Conservation (phyloP, 1,284 basidiomycete genomes). For the Ceratorhiza oryzae-sativae region DNA sequence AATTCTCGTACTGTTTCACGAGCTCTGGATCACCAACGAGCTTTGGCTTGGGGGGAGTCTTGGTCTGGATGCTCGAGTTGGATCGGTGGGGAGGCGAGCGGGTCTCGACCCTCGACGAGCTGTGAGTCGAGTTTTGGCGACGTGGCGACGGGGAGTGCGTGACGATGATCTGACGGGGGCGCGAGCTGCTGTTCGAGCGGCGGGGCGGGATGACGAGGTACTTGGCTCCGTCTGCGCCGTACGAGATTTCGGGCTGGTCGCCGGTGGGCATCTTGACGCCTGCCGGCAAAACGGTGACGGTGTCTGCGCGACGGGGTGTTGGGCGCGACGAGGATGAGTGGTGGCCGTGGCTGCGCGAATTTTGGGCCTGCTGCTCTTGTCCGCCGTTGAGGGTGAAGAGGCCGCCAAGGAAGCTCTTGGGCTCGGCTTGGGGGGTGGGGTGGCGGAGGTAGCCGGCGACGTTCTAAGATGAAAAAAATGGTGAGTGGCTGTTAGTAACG, state of each 20-base stretch:
- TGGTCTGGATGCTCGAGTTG: slow-evolving; percentile 19
- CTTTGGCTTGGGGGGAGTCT: slow-evolving; percentile 5
- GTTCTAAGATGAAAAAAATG: slow-evolving; percentile 12
- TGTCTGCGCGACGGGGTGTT: slow-evolving; percentile 16
- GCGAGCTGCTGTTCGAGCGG: slow-evolving; percentile 31
- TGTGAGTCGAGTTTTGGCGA: slow-evolving; percentile 25
- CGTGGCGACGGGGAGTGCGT: slow-evolving; percentile 1
- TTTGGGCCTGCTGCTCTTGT: not conserved
- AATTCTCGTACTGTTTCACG: slow-evolving; percentile 38
- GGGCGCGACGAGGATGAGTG: slow-evolving; percentile 16
- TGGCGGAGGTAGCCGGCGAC: slow-evolving; percentile 4
- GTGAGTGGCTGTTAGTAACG: slow-evolving; percentile 4
- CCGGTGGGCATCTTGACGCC: slow-evolving; percentile 32
- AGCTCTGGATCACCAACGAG: slow-evolving; percentile 34
- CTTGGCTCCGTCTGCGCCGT: slow-evolving; percentile 32
- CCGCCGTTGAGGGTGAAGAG: slow-evolving; percentile 18
- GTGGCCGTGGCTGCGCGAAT: not conserved
- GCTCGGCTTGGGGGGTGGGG: not conserved
- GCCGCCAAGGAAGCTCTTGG: slow-evolving; percentile 23
- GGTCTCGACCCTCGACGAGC: slow-evolving; percentile 11
- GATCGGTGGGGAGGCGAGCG: slow-evolving; percentile 21
- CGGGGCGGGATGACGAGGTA: slow-evolving; percentile 36
- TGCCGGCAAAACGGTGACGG: slow-evolving; percentile 12
- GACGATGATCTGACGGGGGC: slow-evolving; percentile 35
- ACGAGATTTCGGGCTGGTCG: slow-evolving; percentile 31